These are phyloP conservation scores for Camellia oleifera DNA, from an alignment of 179 eudicot genomes.

Conservation along the genomic window DNA sequence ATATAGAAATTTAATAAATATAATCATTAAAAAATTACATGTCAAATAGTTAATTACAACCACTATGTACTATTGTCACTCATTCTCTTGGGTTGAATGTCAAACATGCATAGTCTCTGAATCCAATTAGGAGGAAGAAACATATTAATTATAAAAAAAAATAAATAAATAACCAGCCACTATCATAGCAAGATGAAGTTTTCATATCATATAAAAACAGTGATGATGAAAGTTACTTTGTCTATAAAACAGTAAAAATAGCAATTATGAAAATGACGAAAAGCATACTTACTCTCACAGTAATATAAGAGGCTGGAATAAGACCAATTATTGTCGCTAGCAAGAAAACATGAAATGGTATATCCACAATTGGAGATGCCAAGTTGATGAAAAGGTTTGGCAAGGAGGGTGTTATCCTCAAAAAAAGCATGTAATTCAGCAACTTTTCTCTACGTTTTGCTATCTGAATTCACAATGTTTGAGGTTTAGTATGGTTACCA, in stretches of 20 bases:
- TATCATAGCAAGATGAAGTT: neutral
- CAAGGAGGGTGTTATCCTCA: constrained; percentile 92
- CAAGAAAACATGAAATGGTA: constrained; percentile 92
- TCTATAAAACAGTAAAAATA: too few relatives aligned
- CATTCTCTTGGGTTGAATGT: neutral
- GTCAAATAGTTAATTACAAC: too few relatives aligned
- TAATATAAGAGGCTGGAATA: constrained; percentile 87
- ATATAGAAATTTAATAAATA: too few relatives aligned
- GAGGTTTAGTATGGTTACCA: constrained; percentile 11
- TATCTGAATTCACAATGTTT: constrained; percentile 43
- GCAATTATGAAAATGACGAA: neutral
- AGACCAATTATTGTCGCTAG: constrained; percentile 86
- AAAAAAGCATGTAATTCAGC: constrained; percentile 93
- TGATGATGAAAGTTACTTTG: neutral
- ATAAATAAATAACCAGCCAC: neutral
- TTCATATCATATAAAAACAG: neutral
- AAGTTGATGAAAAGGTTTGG: constrained; percentile 96
- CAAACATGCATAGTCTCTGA: neutral
- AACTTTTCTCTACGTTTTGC: constrained; percentile 84
- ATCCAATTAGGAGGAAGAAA: neutral
- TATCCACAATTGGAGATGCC: constrained; percentile 99
- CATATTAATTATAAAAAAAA: neutral
- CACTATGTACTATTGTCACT: neutral
- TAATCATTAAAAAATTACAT: too few relatives aligned
- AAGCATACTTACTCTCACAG: constrained; percentile 66